A percentile compares a stretch with the other conserved stretches of the same genome.
phyloP scores from a whole-genome alignment of 2,329 filamentous ascomycete genomes.

The Colletotrichum agaves region DNA sequence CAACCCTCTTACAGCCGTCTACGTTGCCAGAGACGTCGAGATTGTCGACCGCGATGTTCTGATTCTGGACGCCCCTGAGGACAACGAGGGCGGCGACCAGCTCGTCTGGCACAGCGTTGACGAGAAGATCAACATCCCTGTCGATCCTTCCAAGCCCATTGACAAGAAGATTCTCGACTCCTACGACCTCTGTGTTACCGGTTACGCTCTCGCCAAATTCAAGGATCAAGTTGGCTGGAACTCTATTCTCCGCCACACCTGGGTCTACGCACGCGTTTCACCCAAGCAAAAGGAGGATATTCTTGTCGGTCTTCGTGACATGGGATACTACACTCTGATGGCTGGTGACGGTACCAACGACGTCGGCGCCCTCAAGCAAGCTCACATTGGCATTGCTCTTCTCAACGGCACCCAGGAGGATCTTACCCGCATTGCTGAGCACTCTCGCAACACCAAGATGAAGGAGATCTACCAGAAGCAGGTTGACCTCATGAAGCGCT shows the following conservation, averaged over 20 bases:
- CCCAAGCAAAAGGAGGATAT: constrained; percentile 99
- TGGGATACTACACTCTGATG: constrained; percentile 98
- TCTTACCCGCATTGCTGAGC: constrained; percentile 89
- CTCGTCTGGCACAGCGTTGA: constrained; percentile 96
- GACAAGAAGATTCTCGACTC: constrained; percentile 82
- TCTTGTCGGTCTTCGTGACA: constrained; percentile 93
- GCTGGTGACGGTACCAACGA: constrained; percentile 98
- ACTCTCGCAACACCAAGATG: constrained; percentile 95
- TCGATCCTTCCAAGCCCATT: constrained; percentile 84
- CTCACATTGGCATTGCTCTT: constrained; percentile 94
- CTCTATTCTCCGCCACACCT: constrained; percentile 85
- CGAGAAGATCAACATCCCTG: constrained; percentile 85
- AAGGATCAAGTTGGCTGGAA: constrained; percentile 81
- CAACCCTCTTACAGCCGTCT: constrained; percentile 94
- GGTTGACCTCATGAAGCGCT: constrained; percentile 87
- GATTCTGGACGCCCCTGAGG: constrained; percentile 93
- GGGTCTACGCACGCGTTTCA: constrained; percentile 98
- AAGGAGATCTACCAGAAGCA: constrained; percentile 99
- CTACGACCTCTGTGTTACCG: constrained; percentile 96
- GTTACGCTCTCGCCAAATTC: constrained; percentile 91
- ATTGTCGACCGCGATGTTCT: constrained; percentile 96
- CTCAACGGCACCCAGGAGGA: constrained; percentile 95
- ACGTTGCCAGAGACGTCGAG: constrained; percentile 94
- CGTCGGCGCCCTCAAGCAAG: constrained; percentile 96
- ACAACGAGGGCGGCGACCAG: constrained; percentile 82